These are phyloP conservation scores for Candida coleopterorum DNA, from an alignment of 805 yeast genomes.

Conservation along the genomic window DNA sequence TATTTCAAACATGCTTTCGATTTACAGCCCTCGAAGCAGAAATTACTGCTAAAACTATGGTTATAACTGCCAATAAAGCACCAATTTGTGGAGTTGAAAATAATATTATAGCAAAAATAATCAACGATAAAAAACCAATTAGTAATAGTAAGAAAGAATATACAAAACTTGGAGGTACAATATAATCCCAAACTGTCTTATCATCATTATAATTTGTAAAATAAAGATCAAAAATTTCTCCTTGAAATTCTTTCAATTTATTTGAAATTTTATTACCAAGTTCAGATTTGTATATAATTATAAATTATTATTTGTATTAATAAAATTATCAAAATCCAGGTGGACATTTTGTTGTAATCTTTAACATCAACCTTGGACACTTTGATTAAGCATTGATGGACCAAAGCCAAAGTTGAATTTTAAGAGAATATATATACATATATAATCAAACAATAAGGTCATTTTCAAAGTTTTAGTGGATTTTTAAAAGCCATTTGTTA, in stretches of 20 bases:
- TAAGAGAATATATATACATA: too few relatives aligned
- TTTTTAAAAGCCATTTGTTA: too few relatives aligned
- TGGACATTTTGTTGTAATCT: background rate
- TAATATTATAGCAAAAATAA: background rate
- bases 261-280: background rate
- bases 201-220: background rate
- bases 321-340: background rate
- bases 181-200: background rate
- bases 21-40: background rate
- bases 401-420: too few relatives aligned
- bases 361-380: too few relatives aligned
- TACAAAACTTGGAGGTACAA: background rate
- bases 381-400: too few relatives aligned
- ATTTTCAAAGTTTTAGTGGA: too few relatives aligned
- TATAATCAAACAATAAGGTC: too few relatives aligned
- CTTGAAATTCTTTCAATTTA: background rate
- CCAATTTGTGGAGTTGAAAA: background rate
- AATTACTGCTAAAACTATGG: background rate
- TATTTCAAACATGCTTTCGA: background rate
- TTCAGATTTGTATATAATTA: background rate
- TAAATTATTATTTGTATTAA: background rate
- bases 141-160: background rate
- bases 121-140: background rate
- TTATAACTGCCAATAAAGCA: background rate
- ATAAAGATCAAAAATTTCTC: background rate